These are phyloP conservation scores for Tetrahymena elliotti DNA, from an alignment of 73 alveolate genomes.

Conservation along the genomic window DNA sequence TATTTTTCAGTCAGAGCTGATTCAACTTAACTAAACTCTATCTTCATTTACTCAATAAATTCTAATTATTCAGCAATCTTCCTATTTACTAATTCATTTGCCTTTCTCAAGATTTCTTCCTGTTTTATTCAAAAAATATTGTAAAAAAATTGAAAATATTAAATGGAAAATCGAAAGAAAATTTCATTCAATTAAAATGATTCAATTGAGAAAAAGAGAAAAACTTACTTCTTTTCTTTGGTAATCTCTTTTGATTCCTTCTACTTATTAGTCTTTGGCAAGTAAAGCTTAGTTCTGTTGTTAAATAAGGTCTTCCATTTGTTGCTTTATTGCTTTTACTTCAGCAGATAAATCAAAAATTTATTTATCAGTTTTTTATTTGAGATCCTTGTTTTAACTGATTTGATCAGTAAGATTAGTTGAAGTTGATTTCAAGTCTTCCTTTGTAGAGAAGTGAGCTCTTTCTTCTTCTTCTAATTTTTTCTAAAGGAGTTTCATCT, in stretches of 20 bases:
- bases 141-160: neutral
- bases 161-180: no score
- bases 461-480: conserved; percentile 11
- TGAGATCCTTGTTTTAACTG: neutral
- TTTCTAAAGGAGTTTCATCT: conserved; percentile 16
- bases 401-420: conserved; percentile 3
- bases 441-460: conserved; percentile 10
- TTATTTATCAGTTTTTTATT: neutral
- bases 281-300: neutral
- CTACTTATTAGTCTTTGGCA: conserved; percentile 12
- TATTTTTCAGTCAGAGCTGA: conserved; percentile 3
- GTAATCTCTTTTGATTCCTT: conserved; percentile 17
- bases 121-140: neutral
- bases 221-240: neutral
- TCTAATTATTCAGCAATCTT: conserved; percentile 9
- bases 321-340: conserved; percentile 3
- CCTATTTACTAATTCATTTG: neutral
- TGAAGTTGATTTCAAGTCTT: neutral
- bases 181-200: no score
- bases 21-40: conserved; percentile 12
- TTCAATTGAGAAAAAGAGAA: neutral
- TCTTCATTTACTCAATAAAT: conserved; percentile 20
- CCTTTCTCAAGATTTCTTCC: neutral
- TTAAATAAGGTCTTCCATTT: neutral
- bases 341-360: neutral